A percentile compares a stretch with the other conserved stretches of the same genome.
These are phyloP conservation scores for Ophiocordyceps camponoti-floridani DNA, from an alignment of 2,329 filamentous ascomycete species.

Conservation along the genomic window DNA sequence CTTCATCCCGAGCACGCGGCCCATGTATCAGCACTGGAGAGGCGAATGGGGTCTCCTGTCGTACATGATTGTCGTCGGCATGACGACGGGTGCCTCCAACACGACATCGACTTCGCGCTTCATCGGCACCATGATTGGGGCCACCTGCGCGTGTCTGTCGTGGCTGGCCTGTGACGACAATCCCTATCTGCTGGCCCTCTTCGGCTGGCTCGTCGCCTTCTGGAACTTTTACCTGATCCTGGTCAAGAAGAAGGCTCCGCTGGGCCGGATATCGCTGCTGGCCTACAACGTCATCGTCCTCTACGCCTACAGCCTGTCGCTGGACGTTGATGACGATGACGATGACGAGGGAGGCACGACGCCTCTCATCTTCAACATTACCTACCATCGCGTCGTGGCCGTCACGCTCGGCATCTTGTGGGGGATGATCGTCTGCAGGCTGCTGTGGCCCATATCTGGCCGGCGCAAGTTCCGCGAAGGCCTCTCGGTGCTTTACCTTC, in stretches of 20 bases:
- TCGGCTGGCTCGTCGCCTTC: constrained; percentile 66
- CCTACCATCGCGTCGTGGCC: constrained; percentile 69
- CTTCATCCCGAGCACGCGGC: constrained; percentile 62
- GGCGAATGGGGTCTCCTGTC: constrained; percentile 94
- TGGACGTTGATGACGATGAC: constrained; percentile 61
- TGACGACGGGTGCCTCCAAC: constrained; percentile 93
- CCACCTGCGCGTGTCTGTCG: constrained; percentile 51
- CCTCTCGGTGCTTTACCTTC: constrained; percentile 76
- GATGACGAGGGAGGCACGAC: constrained; percentile 76
- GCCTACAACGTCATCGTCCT: constrained; percentile 92
- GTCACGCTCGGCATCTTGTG: constrained; percentile 78
- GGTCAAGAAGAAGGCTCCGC: constrained; percentile 64
- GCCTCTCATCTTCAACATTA: constrained; percentile 77
- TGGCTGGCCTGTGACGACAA: constrained; percentile 68
- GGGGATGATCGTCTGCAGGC: constrained; percentile 75
- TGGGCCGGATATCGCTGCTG: constrained; percentile 84
- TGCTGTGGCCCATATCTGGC: constrained; percentile 90
- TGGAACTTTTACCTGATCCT: constrained; percentile 85
- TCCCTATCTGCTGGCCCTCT: constrained; percentile 54
- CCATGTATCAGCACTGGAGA: constrained; percentile 71
- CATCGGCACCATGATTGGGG: constrained; percentile 70
- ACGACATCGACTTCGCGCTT: constrained; percentile 81
- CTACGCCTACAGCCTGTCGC: constrained; percentile 80
- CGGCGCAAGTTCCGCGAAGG: constrained; percentile 78
- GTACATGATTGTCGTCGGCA: constrained; percentile 95